Evolutionary conservation across 352 stramenopile species (phyloP), one percentile per base, ranked within the genome.

Genomic region (Stramenopiles sp.): DNA sequence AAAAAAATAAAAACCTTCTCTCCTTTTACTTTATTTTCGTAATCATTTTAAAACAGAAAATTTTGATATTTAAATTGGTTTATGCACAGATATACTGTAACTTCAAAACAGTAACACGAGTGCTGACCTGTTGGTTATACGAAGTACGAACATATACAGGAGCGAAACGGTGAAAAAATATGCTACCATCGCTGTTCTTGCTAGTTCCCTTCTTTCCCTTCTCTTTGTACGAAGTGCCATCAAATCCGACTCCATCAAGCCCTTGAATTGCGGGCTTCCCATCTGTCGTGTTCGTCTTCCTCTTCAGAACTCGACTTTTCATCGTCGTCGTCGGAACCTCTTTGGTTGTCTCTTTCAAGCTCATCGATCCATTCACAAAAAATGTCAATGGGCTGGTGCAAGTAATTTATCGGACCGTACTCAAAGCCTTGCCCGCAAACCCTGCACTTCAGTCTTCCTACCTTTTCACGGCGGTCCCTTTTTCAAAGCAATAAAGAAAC

Each of bases 311-410:
- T n/a, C n/a, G 25, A 63, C 12, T 63, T 25, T 18, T 63, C 43
- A 63, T 63, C 43, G 25, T 63, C 43, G 43, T 63, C 43, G 12
- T 63, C 43, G 25, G 12, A 18, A 63, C 43, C 43, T 18, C 43
- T 12, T 63, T 63, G 43, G 12, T 12, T 18, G 12, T 63, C 43
- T n/a, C n/a, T n/a, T 63, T 63, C 43, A 12, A 63, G 43, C 25
- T 63, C 43, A 63, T 63, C 43, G 25, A 63, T 63, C 43, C 43
- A 63, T 63, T 12, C 12, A 63, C 43, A 63, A 63, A 63, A 63
- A 18, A 63, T 25, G 25, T 63, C 43, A 18, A 63, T 63, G 12
- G 43, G 43, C 25, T 63, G 43, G 12, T 18, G 12, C 12, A 63
- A 25, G 25, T 63, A 63, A 63, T 63, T 63, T 18, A 63, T 63